Conservation (phyloP, 2,329 filamentous ascomycete species). For the Ampelomyces quisqualis region DNA sequence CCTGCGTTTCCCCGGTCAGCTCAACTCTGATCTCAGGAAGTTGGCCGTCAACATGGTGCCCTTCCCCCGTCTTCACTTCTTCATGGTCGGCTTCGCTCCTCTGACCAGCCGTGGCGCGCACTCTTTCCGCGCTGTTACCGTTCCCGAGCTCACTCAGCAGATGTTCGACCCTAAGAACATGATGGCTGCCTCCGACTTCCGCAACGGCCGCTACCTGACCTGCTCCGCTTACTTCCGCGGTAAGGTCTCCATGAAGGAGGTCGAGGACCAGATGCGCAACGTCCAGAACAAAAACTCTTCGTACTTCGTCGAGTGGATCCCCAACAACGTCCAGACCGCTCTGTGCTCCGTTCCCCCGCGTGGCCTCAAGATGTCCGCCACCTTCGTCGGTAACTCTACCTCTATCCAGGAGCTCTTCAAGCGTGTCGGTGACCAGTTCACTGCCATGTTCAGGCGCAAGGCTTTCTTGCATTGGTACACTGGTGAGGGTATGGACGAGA, state of each 20-base stretch:
- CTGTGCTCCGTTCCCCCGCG: constrained; percentile 98
- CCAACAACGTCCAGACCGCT: constrained; percentile 99
- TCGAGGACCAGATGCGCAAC: constrained; percentile 99
- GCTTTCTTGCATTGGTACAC: constrained; percentile 99
- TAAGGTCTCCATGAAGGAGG: constrained; percentile 99
- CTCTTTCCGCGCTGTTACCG: constrained; percentile 96
- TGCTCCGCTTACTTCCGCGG: constrained; percentile 99
- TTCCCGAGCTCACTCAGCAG: constrained; percentile 98
- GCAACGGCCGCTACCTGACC: constrained; percentile 98
- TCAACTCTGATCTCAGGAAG: constrained; percentile 99
- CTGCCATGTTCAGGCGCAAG: constrained; percentile 99
- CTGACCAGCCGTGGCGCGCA: constrained; percentile 88
- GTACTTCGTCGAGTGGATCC: constrained; percentile 99
- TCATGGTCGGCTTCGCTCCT: constrained; percentile 99
- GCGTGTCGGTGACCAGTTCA: constrained; percentile 99
- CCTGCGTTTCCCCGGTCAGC: constrained; percentile 98
- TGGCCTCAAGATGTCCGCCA: constrained; percentile 98
- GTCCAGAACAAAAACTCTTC: constrained; percentile 99
- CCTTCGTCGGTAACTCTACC: constrained; percentile 98
- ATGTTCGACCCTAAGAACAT: constrained; percentile 99
- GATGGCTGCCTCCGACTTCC: constrained; percentile 99
- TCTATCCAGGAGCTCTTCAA: constrained; percentile 99
- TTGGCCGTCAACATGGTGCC: constrained; percentile 99
- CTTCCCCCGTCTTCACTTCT: constrained; percentile 99
- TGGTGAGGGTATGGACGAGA: constrained; percentile 99